phyloP scores from a whole-genome alignment of 352 stramenopile genomes.

The Elongisporangium senticosum region DNA sequence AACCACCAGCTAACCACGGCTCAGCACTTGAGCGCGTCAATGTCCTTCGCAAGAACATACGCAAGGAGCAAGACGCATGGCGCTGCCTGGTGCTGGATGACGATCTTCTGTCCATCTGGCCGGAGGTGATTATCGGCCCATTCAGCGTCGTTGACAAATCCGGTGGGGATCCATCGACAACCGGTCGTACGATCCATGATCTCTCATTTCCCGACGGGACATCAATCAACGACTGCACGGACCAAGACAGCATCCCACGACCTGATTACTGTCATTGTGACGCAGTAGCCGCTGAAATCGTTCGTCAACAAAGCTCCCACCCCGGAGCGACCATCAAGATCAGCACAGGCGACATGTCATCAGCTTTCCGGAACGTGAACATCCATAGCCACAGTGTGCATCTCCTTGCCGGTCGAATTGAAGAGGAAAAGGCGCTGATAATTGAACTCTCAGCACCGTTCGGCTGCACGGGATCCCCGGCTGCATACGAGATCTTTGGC shows the following conservation, averaged over 20 bases:
- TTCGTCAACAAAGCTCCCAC: background rate
- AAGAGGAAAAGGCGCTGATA: constrained; percentile 1
- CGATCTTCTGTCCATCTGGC: background rate
- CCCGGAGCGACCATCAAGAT: background rate
- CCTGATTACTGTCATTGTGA: constrained; percentile 4
- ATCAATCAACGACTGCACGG: constrained; percentile 2
- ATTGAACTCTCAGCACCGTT: constrained; percentile 3
- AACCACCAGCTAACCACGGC: constrained; percentile 1
- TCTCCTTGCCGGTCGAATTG: constrained; percentile 4
- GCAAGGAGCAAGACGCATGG: constrained; percentile 6
- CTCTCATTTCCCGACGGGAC: constrained; percentile 3
- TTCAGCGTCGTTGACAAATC: constrained; percentile 3
- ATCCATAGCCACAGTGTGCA: constrained; percentile 6
- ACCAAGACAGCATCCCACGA: constrained; percentile 3
- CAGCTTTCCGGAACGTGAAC: constrained; percentile 2
- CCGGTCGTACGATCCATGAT: constrained; percentile 1
- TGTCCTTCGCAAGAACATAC: constrained; percentile 5
- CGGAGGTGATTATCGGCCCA: constrained; percentile 2
- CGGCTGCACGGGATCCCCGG: constrained; percentile 1
- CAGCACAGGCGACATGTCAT: background rate
- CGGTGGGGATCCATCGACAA: background rate
- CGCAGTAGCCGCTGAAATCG: background rate
- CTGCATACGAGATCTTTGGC: constrained; percentile 5
- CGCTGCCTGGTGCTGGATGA: constrained; percentile 4
- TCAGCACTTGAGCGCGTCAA: constrained; percentile 2